Base-by-base conservation (phyloP, 768 basidiomycete species). In the Pilatotrama ljubarskyi region DNA sequence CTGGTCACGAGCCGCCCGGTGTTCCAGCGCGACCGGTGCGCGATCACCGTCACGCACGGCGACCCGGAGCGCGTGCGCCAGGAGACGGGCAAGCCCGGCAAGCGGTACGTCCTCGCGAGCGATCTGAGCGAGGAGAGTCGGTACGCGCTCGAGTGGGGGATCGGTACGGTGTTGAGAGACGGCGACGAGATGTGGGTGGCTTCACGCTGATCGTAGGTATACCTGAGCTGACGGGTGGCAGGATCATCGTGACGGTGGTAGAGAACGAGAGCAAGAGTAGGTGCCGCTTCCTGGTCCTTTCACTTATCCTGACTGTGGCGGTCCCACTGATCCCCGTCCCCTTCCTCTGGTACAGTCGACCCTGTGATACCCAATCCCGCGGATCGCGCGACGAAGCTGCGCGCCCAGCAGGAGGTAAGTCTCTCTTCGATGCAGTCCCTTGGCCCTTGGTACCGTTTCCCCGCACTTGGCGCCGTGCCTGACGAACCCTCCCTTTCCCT, bases 81-180 rank as follows among this genome's bases (percentile, higher is more conserved):
- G 43, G 78, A 78, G 43, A 77, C 73, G 18, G 78, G 84, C 7
- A 83, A 83, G 69, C 80, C 83, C 63, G 79, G 84, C 64, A 81
- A 83, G 61, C 76, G 74, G 61, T 99, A 98, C 73, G 79, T 97
- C 11, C 88, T 98, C 20, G 91, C 95, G 5, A 97, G 94, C 69
- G 97, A 99, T 81, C 72, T 98, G 67, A 93, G 91, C 61, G 93
- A 97, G 65, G 96, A 99, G 76, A 89, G 87, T 73, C 80, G 89
- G 35, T 99, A 95, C 73, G 97, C 97, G 0, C 85, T 98, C 6
- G 95, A 98, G 73, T 99, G 96, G 97, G 93, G 91, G 10, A 95
- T 98, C 55, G 96, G 95, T 2, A 98, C 96, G 0, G 96, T 98
- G 2, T 76, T 97, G 61, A 78, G 95, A 62, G 95, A 98, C 73